Evolutionary conservation across 2,329 filamentous ascomycete genomes (phyloP).

Genomic region (Westerdykella aurantiaca): DNA sequence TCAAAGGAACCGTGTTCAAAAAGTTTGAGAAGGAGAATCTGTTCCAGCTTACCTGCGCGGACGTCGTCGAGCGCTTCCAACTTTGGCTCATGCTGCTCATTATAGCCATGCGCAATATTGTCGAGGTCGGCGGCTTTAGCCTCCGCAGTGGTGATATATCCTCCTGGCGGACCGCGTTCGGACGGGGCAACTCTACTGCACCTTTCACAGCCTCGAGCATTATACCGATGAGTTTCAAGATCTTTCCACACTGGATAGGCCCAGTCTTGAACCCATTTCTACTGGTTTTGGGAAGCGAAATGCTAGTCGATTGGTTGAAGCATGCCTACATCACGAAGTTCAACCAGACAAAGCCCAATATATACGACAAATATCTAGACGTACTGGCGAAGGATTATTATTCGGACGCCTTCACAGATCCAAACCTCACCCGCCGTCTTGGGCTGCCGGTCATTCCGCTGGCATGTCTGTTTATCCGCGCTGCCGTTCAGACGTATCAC

Average conservation of each 20-base stretch:
- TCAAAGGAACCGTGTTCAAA: slow-evolving; percentile 98
- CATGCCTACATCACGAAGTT: slow-evolving; percentile 98
- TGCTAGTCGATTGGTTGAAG: slow-evolving; percentile 94
- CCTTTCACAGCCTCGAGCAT: slow-evolving; percentile 64
- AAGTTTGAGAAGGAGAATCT: slow-evolving; percentile 97
- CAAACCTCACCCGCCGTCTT: slow-evolving; percentile 81
- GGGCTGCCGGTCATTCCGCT: slow-evolving; percentile 88
- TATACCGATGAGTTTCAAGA: slow-evolving; percentile 82
- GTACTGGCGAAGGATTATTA: slow-evolving; percentile 98
- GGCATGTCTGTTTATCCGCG: slow-evolving; percentile 90
- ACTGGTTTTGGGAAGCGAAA: slow-evolving; percentile 90
- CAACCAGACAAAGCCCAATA: slow-evolving; percentile 87
- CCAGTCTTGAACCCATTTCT: slow-evolving; percentile 91
- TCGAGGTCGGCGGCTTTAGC: slow-evolving; percentile 85
- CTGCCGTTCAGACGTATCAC: slow-evolving; percentile 91
- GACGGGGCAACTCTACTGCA: slow-evolving; percentile 47
- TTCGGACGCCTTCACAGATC: slow-evolving; percentile 86
- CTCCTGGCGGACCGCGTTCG: slow-evolving; percentile 26
- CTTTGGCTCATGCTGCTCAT: slow-evolving; percentile 96
- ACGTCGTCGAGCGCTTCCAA: slow-evolving; percentile 95
- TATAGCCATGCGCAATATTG: slow-evolving; percentile 91
- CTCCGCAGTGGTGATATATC: slow-evolving; percentile 32
- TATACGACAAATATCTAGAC: slow-evolving; percentile 87
- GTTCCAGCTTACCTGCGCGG: slow-evolving; percentile 93
- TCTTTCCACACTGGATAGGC: slow-evolving; percentile 78